Evolutionary conservation across 768 basidiomycete genomes (phyloP).

Genomic region (Sarcodon aspratus): DNA sequence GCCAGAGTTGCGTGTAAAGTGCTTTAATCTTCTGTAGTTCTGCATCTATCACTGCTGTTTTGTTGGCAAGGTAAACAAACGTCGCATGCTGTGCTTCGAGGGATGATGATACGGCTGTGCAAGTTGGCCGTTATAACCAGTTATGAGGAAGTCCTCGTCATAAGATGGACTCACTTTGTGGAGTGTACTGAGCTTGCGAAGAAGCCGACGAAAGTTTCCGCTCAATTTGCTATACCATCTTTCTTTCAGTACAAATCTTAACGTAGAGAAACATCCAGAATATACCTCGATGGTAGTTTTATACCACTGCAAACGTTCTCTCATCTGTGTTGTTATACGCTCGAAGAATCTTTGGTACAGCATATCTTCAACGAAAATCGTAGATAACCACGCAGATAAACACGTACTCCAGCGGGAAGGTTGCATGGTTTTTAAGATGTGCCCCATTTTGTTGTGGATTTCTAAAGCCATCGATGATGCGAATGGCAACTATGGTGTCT

Average conservation of each 20-base stretch:
- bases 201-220: conserved; percentile 64
- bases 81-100: conserved; percentile 72
- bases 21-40: conserved; percentile 70
- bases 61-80: conserved; percentile 67
- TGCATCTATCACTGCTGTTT: conserved; percentile 61
- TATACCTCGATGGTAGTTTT: conserved; percentile 70
- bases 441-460: conserved; percentile 62
- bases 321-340: conserved; percentile 62
- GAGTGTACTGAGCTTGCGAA: conserved; percentile 52
- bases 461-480: conserved; percentile 68
- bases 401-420: conserved; percentile 73
- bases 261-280: not conserved
- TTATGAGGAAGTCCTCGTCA: not conserved
- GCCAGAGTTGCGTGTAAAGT: conserved; percentile 70
- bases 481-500: conserved; percentile 68
- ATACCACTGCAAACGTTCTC: conserved; percentile 64
- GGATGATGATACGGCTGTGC: conserved; percentile 57
- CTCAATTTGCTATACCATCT: conserved; percentile 58
- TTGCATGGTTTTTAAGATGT: conserved; percentile 67
- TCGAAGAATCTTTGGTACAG: conserved; percentile 47
- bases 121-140: conserved; percentile 2
- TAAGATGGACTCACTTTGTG: conserved; percentile 43
- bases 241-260: conserved; percentile 7
- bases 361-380: not conserved
- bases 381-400: not conserved